Evolutionary conservation across 495 filamentous ascomycete genomes (phyloP).

Genomic region (Xylaria castorea): DNA sequence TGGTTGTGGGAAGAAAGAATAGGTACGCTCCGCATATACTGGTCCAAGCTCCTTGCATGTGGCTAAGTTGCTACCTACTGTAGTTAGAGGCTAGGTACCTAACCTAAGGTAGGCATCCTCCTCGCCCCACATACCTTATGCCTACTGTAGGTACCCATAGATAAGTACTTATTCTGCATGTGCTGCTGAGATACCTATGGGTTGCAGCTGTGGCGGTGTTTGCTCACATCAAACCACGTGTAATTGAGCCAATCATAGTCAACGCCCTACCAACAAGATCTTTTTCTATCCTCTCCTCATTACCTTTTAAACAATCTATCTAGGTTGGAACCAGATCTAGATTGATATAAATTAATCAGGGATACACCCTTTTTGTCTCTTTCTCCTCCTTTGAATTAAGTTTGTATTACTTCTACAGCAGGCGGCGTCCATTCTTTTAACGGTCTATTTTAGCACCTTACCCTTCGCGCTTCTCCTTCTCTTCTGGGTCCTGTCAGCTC

Average conservation of each 20-base stretch:
- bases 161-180: not conserved
- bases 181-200: no score
- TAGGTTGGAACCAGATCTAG: not conserved
- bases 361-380: constrained; percentile 2
- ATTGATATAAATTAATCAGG: not conserved
- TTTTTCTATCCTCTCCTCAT: constrained; percentile 11
- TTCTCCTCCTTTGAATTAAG: not conserved
- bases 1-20: constrained; percentile 26
- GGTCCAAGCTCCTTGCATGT: constrained; percentile 29
- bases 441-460: not conserved
- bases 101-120: no score
- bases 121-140: not conserved
- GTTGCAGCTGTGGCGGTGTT: constrained; percentile 21
- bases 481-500: constrained; percentile 8
- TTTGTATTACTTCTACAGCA: not conserved
- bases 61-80: not conserved
- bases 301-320: not conserved
- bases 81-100: no score
- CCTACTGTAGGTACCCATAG: not conserved
- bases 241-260: constrained; percentile 17
- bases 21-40: not conserved
- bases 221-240: not conserved
- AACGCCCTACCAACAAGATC: constrained; percentile 5
- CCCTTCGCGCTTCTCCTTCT: not conserved
- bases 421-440: not conserved